Percentiles rank a stretch among this genome's conserved stretches.
Evolutionary conservation across 345 rosid genomes (phyloP).

Genomic region (Corchorus capsularis): DNA sequence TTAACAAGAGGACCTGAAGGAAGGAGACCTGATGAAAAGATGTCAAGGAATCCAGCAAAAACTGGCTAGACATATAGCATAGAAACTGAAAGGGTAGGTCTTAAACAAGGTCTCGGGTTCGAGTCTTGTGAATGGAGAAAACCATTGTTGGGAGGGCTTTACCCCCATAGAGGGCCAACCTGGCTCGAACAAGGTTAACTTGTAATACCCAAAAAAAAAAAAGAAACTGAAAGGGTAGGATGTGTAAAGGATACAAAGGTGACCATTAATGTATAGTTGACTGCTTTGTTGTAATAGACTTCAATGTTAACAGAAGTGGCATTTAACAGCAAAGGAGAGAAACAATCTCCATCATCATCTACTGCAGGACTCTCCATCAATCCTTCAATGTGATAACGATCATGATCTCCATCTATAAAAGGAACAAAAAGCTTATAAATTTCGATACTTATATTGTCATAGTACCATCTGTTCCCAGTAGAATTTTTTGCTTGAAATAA

Average conservation of each 20-base stretch:
- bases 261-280: slow-evolving; percentile 97
- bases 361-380: slow-evolving; percentile 93
- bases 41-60: slow-evolving; percentile 57
- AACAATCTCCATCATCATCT: slow-evolving; percentile 92
- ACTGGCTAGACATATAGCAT: slow-evolving; percentile 8
- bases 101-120: no score
- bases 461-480: not conserved
- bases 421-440: slow-evolving; percentile 3
- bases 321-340: slow-evolving; percentile 78
- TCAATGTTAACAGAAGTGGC: slow-evolving; percentile 94
- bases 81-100: not conserved
- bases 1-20: slow-evolving; percentile 92
- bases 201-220: no score
- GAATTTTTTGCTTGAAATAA: slow-evolving; percentile 8
- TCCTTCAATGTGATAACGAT: slow-evolving; percentile 81
- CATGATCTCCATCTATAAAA: slow-evolving; percentile 71
- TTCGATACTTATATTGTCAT: not conserved
- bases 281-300: slow-evolving; percentile 96
- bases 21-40: slow-evolving; percentile 68
- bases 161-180: no score
- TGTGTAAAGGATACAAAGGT: slow-evolving; percentile 91
- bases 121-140: no score
- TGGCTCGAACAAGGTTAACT: no score
- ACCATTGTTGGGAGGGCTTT: no score
- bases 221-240: not conserved